Evolutionary conservation across 2,329 filamentous ascomycete genomes (phyloP).

Genomic region (Trichoderma sp.): DNA sequence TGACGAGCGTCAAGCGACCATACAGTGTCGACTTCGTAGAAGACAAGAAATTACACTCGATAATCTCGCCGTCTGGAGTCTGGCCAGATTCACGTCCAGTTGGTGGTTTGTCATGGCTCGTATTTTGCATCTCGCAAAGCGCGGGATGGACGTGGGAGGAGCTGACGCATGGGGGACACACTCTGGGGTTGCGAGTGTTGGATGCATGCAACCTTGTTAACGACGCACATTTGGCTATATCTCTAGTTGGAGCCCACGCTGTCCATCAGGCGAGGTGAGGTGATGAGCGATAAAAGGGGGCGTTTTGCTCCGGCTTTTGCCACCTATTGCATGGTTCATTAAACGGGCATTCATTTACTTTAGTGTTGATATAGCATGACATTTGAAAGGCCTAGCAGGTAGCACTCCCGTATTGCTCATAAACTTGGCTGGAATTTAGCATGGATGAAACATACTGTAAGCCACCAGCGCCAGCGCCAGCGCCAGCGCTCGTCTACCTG

Average conservation of each 20-base stretch:
- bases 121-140: neutral
- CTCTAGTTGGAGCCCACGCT: neutral
- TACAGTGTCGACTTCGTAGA: neutral
- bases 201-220: neutral
- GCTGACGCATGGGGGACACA: neutral
- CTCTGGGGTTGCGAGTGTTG: neutral
- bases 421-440: neutral
- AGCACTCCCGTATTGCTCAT: neutral
- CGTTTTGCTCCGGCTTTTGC: neutral
- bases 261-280: neutral
- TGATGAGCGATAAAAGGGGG: neutral
- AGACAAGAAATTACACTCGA: neutral
- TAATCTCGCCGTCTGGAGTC: neutral
- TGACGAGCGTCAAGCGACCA: neutral
- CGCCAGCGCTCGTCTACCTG: neutral
- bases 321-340: neutral
- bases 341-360: neutral
- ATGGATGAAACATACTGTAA: neutral
- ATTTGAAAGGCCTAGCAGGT: neutral
- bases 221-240: neutral
- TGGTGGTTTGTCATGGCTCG: neutral
- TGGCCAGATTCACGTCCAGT: neutral
- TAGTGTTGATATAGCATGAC: neutral
- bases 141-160: neutral
- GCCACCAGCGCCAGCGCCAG: neutral